These are phyloP conservation scores for Dryadomyces quercivorus DNA, from an alignment of 2,329 filamentous ascomycete genomes.

Conservation along the genomic window DNA sequence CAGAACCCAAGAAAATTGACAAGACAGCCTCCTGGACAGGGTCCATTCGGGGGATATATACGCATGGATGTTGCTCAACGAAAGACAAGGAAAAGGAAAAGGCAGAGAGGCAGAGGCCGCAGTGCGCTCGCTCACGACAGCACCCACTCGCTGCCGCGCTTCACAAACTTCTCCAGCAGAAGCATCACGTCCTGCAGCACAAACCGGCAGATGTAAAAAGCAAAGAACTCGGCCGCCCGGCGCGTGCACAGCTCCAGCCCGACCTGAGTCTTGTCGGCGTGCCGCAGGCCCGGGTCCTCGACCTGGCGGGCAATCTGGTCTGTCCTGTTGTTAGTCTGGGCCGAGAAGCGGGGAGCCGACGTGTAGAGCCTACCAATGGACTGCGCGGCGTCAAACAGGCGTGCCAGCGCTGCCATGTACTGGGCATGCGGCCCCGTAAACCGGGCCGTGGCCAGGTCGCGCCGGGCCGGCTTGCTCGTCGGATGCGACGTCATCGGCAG, in stretches of 20 bases:
- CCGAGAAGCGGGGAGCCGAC: too few relatives aligned
- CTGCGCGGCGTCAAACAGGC: constrained; percentile 86
- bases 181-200: constrained; percentile 74
- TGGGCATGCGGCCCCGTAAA: constrained; percentile 76
- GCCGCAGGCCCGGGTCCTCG: constrained; percentile 83
- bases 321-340: constrained; percentile 26
- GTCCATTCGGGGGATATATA: background rate
- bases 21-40: background rate
- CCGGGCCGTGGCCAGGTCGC: constrained; percentile 54
- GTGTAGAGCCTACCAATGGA: constrained; percentile 80
- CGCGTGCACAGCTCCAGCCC: constrained; percentile 86
- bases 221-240: constrained; percentile 95
- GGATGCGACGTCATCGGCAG: constrained; percentile 63
- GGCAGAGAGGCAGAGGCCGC: too few relatives aligned
- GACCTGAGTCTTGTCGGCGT: constrained; percentile 88
- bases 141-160: constrained; percentile 94
- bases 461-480: constrained; percentile 56
- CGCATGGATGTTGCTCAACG: background rate
- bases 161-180: constrained; percentile 92
- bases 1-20: background rate
- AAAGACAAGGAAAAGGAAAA: background rate
- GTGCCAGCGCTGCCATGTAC: constrained; percentile 85
- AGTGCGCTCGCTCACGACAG: constrained; percentile 21
- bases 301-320: constrained; percentile 95
- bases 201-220: constrained; percentile 91